Evolutionary conservation across 306 rosid species (phyloP).

Genomic region (Trifolium dubium): DNA sequence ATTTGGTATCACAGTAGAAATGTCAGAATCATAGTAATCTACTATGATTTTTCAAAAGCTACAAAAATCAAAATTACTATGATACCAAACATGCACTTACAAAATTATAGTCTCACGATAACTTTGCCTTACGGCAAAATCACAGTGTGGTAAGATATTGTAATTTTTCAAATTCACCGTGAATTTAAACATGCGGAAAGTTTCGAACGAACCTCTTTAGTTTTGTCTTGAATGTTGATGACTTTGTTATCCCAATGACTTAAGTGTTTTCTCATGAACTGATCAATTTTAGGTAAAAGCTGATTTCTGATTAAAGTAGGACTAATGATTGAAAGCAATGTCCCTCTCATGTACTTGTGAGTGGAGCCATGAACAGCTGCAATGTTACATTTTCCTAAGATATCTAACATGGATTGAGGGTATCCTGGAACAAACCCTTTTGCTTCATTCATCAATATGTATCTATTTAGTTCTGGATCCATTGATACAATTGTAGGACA

Average conservation of each 20-base stretch:
- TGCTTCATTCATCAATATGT: constrained; percentile 88
- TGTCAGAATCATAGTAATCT: too few species aligned
- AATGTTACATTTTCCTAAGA: constrained; percentile 87
- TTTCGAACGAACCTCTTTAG: constrained; percentile 69
- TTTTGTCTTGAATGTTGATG: constrained; percentile 87
- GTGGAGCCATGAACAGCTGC: constrained; percentile 99
- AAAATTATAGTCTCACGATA: too few species aligned
- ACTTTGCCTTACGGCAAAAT: too few species aligned
- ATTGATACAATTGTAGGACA: constrained; percentile 97
- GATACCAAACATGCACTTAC: too few species aligned
- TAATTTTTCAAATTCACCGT: not conserved
- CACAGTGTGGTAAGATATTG: too few species aligned
- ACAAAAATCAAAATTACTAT: too few species aligned
- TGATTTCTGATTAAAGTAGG: constrained; percentile 74
- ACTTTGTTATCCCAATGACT: constrained; percentile 68
- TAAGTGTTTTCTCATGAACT: constrained; percentile 79
- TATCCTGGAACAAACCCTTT: constrained; percentile 98
- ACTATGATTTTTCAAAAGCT: too few species aligned
- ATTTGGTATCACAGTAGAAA: too few species aligned
- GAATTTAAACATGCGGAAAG: not conserved
- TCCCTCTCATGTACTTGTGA: constrained; percentile 93
- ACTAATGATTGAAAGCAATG: constrained; percentile 81
- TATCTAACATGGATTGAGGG: constrained; percentile 96
- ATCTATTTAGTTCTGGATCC: constrained; percentile 93
- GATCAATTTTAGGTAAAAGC: constrained; percentile 80